Percentiles rank a stretch among this genome's conserved stretches.
Evolutionary conservation across 768 basidiomycete genomes (phyloP).

Genomic region (Tephrocybe sp.): DNA sequence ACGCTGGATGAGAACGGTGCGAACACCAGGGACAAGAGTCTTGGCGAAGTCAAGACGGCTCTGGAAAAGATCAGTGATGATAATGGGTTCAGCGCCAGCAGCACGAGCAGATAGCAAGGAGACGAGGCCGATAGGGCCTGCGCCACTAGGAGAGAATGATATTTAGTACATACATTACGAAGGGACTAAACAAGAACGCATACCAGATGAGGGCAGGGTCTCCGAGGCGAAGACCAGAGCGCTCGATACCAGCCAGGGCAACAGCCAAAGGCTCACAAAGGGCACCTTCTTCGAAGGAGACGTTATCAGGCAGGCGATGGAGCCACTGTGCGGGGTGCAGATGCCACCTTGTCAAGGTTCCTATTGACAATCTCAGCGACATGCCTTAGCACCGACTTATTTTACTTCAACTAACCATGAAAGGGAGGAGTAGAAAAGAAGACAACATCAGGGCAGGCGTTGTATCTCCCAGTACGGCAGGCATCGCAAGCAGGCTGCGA

Average conservation of each 20-base stretch:
- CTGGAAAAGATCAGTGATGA: constrained; percentile 67
- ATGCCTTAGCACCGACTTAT: neutral
- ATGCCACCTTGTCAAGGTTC: constrained; percentile 64
- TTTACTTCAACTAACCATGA: constrained; percentile 40
- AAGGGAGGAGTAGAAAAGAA: constrained; percentile 73
- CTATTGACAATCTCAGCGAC: constrained; percentile 24
- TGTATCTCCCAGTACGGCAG: constrained; percentile 64
- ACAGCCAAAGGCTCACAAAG: constrained; percentile 68
- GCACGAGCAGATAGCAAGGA: constrained; percentile 62
- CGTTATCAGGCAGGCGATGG: constrained; percentile 57
- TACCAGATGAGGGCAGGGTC: constrained; percentile 64
- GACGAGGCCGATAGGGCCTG: constrained; percentile 65
- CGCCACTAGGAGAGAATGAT: constrained; percentile 39
- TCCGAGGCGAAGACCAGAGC: constrained; percentile 61
- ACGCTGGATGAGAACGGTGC: constrained; percentile 53
- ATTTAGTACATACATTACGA: neutral
- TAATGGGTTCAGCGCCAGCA: constrained; percentile 66
- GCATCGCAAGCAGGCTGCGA: constrained; percentile 58
- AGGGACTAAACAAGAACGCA: neutral
- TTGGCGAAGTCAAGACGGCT: constrained; percentile 66
- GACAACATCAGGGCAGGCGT: constrained; percentile 57
- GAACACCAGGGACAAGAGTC: constrained; percentile 55
- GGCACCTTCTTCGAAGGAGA: constrained; percentile 67
- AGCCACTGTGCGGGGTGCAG: constrained; percentile 68
- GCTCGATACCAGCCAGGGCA: constrained; percentile 65